These are phyloP conservation scores for Alternaria infectoria DNA, from an alignment of 2,329 filamentous ascomycete species.

Conservation along the genomic window DNA sequence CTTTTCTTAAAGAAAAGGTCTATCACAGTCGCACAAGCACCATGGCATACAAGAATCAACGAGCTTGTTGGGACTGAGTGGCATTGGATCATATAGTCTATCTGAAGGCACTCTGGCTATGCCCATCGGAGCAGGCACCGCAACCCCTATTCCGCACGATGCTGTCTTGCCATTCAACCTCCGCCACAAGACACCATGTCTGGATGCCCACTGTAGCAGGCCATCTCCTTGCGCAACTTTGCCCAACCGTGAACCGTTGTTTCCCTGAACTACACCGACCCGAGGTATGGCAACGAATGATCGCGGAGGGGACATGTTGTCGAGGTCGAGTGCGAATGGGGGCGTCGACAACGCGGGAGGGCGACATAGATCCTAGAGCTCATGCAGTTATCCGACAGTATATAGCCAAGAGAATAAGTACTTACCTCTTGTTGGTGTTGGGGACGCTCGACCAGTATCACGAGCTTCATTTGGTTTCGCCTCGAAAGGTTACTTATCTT, in stretches of 20 bases:
- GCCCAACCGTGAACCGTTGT: neutral
- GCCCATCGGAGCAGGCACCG: neutral
- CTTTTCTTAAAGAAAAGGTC: neutral
- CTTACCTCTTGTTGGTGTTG: neutral
- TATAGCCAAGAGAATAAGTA: neutral
- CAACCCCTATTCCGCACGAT: neutral
- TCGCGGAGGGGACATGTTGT: neutral
- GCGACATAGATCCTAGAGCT: neutral
- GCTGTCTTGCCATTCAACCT: neutral
- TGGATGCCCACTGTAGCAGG: neutral
- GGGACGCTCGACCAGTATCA: neutral
- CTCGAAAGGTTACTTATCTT: constrained; percentile 4
- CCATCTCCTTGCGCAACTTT: neutral
- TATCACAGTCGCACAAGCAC: neutral
- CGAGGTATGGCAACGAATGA: neutral
- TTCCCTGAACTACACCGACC: neutral
- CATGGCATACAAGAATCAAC: neutral
- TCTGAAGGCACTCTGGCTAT: neutral
- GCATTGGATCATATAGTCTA: neutral
- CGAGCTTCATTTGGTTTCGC: neutral
- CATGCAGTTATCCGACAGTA: neutral
- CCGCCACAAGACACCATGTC: neutral
- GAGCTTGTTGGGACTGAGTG: neutral
- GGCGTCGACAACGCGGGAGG: neutral
- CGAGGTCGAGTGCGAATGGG: neutral